Conservation (phyloP, 1,284 basidiomycete genomes). For the Ceratobasidium sp. region DNA sequence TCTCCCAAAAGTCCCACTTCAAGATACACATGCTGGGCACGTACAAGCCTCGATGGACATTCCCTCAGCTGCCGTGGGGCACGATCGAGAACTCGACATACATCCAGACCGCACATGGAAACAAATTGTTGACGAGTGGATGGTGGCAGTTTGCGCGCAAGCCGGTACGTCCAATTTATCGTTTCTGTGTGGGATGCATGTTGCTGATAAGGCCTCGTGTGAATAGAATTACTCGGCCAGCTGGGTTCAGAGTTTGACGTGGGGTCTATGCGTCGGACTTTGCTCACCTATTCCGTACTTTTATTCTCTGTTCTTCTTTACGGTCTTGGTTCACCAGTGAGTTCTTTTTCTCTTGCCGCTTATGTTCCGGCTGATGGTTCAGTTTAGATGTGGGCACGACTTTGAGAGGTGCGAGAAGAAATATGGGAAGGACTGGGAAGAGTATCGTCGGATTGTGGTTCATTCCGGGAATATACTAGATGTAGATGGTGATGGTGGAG, state of each 20-base stretch:
- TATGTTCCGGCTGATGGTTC: background rate
- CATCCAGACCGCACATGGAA: conserved; percentile 96
- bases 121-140: conserved; percentile 85
- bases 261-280: conserved; percentile 89
- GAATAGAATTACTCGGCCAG: conserved; percentile 85
- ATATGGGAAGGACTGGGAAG: conserved; percentile 96
- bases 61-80: conserved; percentile 93
- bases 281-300: conserved; percentile 93
- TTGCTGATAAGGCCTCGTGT: background rate
- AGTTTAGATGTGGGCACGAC: conserved; percentile 80
- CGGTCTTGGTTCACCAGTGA: conserved; percentile 78
- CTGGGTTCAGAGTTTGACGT: conserved; percentile 89
- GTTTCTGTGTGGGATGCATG: background rate
- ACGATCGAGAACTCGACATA: conserved; percentile 90
- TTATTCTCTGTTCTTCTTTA: conserved; percentile 94
- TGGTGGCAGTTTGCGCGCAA: conserved; percentile 94
- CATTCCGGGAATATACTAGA: conserved; percentile 72
- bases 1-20: conserved; percentile 98
- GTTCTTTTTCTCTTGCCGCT: background rate
- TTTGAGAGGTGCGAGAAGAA: conserved; percentile 90
- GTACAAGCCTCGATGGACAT: conserved; percentile 86
- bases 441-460: conserved; percentile 89
- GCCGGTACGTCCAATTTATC: conserved; percentile 66
- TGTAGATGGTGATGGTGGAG: background rate
- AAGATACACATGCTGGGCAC: conserved; percentile 97